Evolutionary conservation across 768 basidiomycete genomes (phyloP).

Genomic region (Psilocybe cubensis): DNA sequence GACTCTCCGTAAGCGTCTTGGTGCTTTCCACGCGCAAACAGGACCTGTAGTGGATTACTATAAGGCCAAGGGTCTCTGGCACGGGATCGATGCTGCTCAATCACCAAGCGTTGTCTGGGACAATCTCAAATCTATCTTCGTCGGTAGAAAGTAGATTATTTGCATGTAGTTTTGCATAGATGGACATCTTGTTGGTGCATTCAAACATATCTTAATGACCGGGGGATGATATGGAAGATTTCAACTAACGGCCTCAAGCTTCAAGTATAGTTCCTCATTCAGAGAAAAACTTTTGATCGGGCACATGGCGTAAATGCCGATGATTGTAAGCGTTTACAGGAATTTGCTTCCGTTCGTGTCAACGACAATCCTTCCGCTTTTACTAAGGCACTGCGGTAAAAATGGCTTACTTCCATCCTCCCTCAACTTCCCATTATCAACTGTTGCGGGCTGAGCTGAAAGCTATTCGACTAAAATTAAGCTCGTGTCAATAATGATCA

Average conservation of each 20-base stretch:
- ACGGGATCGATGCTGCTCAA: slow-evolving; percentile 92
- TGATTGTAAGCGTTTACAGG: no score
- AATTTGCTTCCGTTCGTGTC: slow-evolving; percentile 7
- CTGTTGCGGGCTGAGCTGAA: background rate
- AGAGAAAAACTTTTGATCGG: background rate
- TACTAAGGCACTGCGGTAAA: slow-evolving; percentile 8
- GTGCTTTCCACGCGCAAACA: slow-evolving; percentile 91
- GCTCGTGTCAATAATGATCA: background rate
- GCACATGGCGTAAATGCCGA: background rate
- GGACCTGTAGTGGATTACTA: slow-evolving; percentile 97
- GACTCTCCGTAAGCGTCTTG: slow-evolving; percentile 86
- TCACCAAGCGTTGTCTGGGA: slow-evolving; percentile 93
- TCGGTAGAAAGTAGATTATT: slow-evolving; percentile 45
- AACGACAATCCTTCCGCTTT: background rate
- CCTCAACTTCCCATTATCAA: background rate
- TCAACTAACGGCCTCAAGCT: no score
- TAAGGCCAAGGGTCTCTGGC: slow-evolving; percentile 89
- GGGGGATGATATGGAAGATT: background rate
- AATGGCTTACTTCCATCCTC: background rate
- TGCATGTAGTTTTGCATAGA: slow-evolving; percentile 21
- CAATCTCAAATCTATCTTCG: slow-evolving; percentile 68
- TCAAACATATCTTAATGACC: slow-evolving; percentile 4
- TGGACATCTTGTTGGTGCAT: slow-evolving; percentile 8
- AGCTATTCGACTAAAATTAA: no score
- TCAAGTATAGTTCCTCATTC: background rate